A percentile compares a stretch with the other conserved stretches of the same genome.
phyloP scores from a whole-genome alignment of 345 rosid genomes.

The Aquilaria yunnanensis region DNA sequence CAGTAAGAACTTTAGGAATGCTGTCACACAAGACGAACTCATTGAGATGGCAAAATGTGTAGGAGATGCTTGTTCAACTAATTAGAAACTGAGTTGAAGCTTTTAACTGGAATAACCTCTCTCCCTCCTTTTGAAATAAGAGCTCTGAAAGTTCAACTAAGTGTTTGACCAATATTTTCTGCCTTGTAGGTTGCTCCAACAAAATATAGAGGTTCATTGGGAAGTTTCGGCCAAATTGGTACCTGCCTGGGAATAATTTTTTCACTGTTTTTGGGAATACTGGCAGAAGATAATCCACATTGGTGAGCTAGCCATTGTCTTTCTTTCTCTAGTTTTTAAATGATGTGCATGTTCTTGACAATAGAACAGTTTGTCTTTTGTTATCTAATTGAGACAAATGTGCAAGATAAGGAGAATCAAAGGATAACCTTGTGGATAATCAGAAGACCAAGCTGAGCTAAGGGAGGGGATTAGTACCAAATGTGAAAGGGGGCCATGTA shows the following conservation, averaged over 20 bases:
- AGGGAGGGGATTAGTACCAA: too few species aligned
- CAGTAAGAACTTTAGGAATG: too few species aligned
- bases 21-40: too few species aligned
- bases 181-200: conserved; percentile 65
- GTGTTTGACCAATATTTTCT: not conserved
- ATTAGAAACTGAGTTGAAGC: too few species aligned
- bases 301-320: conserved; percentile 42
- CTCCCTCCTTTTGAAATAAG: too few species aligned
- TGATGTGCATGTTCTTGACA: conserved; percentile 1
- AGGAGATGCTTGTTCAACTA: too few species aligned
- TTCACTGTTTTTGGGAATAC: conserved; percentile 54
- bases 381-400: not conserved
- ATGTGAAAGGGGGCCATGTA: too few species aligned
- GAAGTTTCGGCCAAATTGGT: conserved; percentile 57
- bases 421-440: not conserved
- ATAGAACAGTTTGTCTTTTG: not conserved
- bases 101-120: too few species aligned
- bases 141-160: too few species aligned
- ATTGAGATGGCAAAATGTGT: too few species aligned
- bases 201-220: conserved; percentile 66
- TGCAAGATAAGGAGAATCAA: not conserved
- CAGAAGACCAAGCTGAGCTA: too few species aligned
- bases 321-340: not conserved
- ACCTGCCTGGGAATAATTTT: conserved; percentile 70
- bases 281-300: conserved; percentile 59